A percentile compares a stretch with the other conserved stretches of the same genome.
phyloP scores from a whole-genome alignment of 1,284 basidiomycete genomes.

The Melampsora americana region DNA sequence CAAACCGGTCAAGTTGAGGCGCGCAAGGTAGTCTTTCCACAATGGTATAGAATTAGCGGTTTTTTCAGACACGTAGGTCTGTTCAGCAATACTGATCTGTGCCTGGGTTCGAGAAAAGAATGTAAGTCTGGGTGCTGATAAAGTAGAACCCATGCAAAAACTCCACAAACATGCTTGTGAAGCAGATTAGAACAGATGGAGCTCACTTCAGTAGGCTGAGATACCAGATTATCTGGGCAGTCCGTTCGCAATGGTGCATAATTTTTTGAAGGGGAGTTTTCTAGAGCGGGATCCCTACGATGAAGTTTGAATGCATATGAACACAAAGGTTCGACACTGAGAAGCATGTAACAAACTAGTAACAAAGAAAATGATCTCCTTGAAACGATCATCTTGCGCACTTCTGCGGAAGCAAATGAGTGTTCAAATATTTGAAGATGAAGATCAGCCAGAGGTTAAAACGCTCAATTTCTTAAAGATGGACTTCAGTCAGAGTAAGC shows the following conservation, averaged over 20 bases:
- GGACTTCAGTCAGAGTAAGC: too few relatives aligned
- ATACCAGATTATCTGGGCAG: constrained; percentile 15
- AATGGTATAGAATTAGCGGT: constrained; percentile 29
- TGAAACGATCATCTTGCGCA: too few relatives aligned
- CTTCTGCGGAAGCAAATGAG: too few relatives aligned
- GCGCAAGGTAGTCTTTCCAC: constrained; percentile 24
- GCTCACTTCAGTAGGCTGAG: not conserved
- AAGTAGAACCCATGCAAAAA: not conserved
- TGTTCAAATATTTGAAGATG: too few relatives aligned
- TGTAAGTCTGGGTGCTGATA: not conserved
- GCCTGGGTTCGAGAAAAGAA: not conserved
- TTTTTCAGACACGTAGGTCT: constrained; percentile 31
- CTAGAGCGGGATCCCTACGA: constrained; percentile 29
- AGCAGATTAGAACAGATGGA: too few relatives aligned
- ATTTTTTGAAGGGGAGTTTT: constrained; percentile 22
- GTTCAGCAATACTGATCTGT: constrained; percentile 12
- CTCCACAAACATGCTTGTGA: too few relatives aligned
- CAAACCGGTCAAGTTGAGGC: constrained; percentile 17
- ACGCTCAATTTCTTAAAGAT: too few relatives aligned
- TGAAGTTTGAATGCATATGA: not conserved
- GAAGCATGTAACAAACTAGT: too few relatives aligned
- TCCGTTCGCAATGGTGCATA: constrained; percentile 22
- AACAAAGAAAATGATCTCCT: too few relatives aligned
- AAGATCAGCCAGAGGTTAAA: too few relatives aligned
- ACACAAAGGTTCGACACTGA: not conserved